These are phyloP conservation scores for Zea luxurians DNA, from an alignment of 176 grass and related monocot species.

Conservation along the genomic window DNA sequence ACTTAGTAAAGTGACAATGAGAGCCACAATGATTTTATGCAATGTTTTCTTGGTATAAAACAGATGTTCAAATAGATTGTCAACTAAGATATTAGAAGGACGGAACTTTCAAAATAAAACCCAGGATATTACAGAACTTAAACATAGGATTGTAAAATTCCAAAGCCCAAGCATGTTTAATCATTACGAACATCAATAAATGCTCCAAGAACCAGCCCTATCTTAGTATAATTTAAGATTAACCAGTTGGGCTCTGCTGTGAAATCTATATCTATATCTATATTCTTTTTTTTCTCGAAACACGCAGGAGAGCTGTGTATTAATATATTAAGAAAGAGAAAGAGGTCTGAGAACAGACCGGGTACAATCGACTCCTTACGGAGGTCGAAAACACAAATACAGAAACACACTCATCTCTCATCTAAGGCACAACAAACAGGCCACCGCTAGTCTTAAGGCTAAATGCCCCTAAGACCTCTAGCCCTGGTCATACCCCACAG, in stretches of 20 bases:
- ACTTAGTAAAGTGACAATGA: slow-evolving; percentile 10
- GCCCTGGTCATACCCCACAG: too few relatives aligned
- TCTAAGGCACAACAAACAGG: too few relatives aligned
- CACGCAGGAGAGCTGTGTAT: too few relatives aligned
- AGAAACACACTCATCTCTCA: too few relatives aligned
- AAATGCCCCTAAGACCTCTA: too few relatives aligned
- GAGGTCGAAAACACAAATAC: too few relatives aligned
- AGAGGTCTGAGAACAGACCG: too few relatives aligned
- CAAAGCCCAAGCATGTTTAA: neutral
- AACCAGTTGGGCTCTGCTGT: neutral
- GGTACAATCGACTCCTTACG: too few relatives aligned
- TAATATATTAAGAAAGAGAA: too few relatives aligned
- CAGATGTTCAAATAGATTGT: slow-evolving; percentile 11
- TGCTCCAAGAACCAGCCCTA: neutral
- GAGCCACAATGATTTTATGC: slow-evolving; percentile 14
- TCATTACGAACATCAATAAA: neutral
- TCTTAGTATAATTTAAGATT: slow-evolving; percentile 1
- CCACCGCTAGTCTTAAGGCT: too few relatives aligned
- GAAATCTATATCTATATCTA: neutral
- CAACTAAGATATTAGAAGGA: neutral
- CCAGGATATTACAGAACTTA: neutral
- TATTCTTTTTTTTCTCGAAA: too few relatives aligned
- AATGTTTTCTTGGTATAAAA: slow-evolving; percentile 4
- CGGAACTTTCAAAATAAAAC: neutral
- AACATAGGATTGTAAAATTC: neutral